Evolutionary conservation across 495 filamentous ascomycete genomes (phyloP), one percentile per base, ranked within the genome.

Genomic region (Aspergillus campestris): DNA sequence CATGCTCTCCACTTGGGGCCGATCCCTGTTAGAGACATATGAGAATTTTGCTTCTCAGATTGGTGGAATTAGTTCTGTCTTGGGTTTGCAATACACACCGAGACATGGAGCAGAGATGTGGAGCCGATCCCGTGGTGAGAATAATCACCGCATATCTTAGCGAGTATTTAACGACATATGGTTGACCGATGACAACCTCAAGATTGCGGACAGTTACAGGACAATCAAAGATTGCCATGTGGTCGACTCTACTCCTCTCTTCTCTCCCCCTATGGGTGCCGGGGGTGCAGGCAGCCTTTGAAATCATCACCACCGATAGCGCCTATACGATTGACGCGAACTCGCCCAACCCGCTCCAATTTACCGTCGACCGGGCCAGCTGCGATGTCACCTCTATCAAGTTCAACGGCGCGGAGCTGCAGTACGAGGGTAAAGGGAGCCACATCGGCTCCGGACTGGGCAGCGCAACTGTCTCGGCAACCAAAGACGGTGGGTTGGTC

Each of bases 381-480:
- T 82, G 80, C 45, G 81, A 84, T 56, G 80, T 83, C 50, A 77
- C 71, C 10, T 82, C 79, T 1, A 75, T 84, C 57, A 69, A 69
- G 14, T 83, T 68, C 53, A 75, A 75, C 37, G 72, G 73, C 36
- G 67, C 67, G 13, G 75, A 84, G 51, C 65, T 78, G 31, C 80
- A 83, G 52, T 77, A 78, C 48, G 49, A 56, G 14, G 60, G 62
- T 31, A 65, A 65, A 6, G 71, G 67, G 11, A 76, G 73, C 8
- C 80, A 83, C 34, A 76, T 84, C 40, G 69, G 66, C 31, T 83
- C 80, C 8, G 79, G 81, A 8, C 69, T 84, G 8, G 78, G 79
- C 8, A 62, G 65, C n/a, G 75, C 73, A 2, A 78, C 73, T 14
- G 79, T 83, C 13, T 70, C 69, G 29, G 72, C 77, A 27, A 70